phyloP scores from a whole-genome alignment of 1,139 yeast species.

The Kodamaea ohmeri region DNA sequence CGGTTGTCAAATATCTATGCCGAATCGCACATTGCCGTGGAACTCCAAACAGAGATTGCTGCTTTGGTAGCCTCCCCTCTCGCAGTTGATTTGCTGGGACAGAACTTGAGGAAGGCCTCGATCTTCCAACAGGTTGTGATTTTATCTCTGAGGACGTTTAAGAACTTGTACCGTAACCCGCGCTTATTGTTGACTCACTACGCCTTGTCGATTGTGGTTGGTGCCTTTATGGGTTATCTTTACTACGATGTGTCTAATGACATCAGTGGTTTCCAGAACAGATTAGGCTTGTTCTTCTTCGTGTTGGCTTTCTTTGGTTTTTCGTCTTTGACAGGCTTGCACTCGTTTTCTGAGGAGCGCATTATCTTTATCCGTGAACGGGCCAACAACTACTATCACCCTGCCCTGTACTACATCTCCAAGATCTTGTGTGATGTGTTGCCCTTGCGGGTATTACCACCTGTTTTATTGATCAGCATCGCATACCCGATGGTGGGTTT shows the following conservation, averaged over 20 bases:
- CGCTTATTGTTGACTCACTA: constrained; percentile 80
- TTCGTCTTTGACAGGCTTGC: constrained; percentile 86
- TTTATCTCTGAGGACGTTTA: constrained; percentile 82
- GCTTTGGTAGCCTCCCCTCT: constrained; percentile 30
- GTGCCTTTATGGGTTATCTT: constrained; percentile 79
- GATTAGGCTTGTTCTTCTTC: constrained; percentile 90
- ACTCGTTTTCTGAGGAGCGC: constrained; percentile 83
- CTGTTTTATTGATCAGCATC: constrained; percentile 74
- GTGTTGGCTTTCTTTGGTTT: constrained; percentile 89
- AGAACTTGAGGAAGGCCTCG: constrained; percentile 49
- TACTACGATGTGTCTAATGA: constrained; percentile 83
- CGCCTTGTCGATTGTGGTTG: constrained; percentile 69
- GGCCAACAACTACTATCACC: constrained; percentile 89
- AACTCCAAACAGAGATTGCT: constrained; percentile 49
- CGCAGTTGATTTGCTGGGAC: constrained; percentile 35
- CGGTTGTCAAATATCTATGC: constrained; percentile 42
- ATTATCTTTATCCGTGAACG: constrained; percentile 88
- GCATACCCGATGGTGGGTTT: constrained; percentile 92
- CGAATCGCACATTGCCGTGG: constrained; percentile 49
- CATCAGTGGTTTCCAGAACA: constrained; percentile 93
- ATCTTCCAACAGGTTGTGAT: constrained; percentile 63
- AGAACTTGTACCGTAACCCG: constrained; percentile 89
- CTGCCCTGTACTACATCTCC: constrained; percentile 78
- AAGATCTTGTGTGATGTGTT: constrained; percentile 86
- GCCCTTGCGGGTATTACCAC: constrained; percentile 89